Base-by-base conservation (phyloP, 768 basidiomycete genomes). In the Cyathus striatus region DNA sequence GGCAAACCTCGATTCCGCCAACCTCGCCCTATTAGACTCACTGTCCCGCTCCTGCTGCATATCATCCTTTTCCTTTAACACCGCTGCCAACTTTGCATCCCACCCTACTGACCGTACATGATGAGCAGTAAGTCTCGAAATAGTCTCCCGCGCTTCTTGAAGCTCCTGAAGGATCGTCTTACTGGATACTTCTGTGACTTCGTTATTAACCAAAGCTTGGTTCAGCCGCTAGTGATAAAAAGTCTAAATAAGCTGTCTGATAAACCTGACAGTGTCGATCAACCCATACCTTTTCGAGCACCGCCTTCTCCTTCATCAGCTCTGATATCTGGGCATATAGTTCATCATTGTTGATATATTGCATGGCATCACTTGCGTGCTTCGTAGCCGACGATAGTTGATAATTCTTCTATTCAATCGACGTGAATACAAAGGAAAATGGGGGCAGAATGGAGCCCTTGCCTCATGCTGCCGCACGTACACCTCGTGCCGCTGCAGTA, bases 401-500 rank as follows among this genome's bases (percentile, higher is more conserved):
- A n/a, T n/a, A n/a, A n/a, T n/a, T n/a, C n/a, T n/a, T n/a, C n/a
- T n/a, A n/a, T n/a, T n/a, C n/a, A n/a, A n/a, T n/a, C n/a, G n/a
- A n/a, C n/a, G n/a, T n/a, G n/a, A n/a, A n/a, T n/a, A n/a, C n/a
- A n/a, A n/a, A n/a, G n/a, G n/a, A n/a, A n/a, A n/a, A 35, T 39
- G 39, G 7, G 12, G 21, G 12, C 9, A 40, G 9, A 12, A 26
- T 43, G 45, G 40, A 21, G 42, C 24, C 62, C 72, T 36, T 49
- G 79, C 81, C 76, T 87, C 81, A 43, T 81, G 78, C 54, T 75
- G 74, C 38, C 83, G 78, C 22, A 90, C 80, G 61, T 89, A 90
- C 3, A 86, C 87, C 64, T 94, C 92, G 57, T 94, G 90, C 46
- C 84, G 71, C 55, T 87, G 81, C 38, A 96, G 62, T 37, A 96